Evolutionary conservation across 176 grass and related monocot species (phyloP).

Genomic region (Carex scoparia): DNA sequence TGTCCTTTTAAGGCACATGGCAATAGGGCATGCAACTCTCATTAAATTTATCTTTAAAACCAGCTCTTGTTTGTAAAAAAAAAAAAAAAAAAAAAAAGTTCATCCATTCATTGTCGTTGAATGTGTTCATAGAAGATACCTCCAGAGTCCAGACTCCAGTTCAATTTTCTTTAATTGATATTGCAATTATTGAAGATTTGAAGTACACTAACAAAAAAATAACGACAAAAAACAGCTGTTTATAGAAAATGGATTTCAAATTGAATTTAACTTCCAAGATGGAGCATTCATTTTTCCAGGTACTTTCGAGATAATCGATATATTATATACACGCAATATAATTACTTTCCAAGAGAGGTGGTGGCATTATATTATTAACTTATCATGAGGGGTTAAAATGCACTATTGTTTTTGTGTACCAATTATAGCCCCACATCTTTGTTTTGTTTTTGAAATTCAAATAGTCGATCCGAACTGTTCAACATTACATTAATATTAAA

Average conservation of each 20-base stretch:
- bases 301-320: neutral
- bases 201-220: neutral
- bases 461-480: too few species aligned
- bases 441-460: too few species aligned
- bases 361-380: neutral
- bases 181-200: neutral
- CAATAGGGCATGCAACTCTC: neutral
- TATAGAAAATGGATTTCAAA: neutral
- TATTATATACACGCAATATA: neutral
- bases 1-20: slow-evolving; percentile 18
- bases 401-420: too few species aligned
- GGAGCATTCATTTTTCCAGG: neutral
- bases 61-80: neutral
- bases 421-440: too few species aligned
- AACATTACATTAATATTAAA: too few species aligned
- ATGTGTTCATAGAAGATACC: neutral
- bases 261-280: slow-evolving; percentile 2
- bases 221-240: neutral
- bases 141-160: neutral
- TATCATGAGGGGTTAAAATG: too few species aligned
- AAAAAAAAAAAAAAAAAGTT: too few species aligned
- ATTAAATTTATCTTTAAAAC: slow-evolving; percentile 10
- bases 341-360: neutral
- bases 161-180: neutral
- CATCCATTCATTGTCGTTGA: neutral